These are phyloP conservation scores for Yarrowia sp. DNA, from an alignment of 805 yeast genomes.

Conservation along the genomic window DNA sequence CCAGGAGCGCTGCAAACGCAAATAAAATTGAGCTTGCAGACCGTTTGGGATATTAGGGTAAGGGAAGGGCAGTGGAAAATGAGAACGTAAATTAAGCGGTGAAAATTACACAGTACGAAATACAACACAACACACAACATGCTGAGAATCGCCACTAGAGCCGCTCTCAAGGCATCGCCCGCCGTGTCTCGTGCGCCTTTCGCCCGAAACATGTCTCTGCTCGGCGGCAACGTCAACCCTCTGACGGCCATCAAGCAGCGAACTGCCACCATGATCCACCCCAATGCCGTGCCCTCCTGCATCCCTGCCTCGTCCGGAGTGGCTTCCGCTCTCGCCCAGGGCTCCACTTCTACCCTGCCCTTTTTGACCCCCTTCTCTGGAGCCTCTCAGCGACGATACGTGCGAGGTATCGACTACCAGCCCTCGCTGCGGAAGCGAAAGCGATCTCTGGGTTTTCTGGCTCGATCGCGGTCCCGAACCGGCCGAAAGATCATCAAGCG, in stretches of 20 bases:
- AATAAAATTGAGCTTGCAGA: constrained; percentile 9
- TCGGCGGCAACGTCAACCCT: constrained; percentile 14
- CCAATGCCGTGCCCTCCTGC: constrained; percentile 20
- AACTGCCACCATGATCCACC: constrained; percentile 23
- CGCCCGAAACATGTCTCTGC: constrained; percentile 1
- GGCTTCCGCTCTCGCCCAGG: constrained; percentile 20
- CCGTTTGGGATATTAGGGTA: neutral
- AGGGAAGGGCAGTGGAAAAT: neutral
- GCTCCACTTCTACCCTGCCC: constrained; percentile 11
- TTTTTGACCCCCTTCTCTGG: constrained; percentile 21
- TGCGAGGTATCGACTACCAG: constrained; percentile 93
- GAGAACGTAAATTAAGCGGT: too few species aligned
- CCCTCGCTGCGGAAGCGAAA: constrained; percentile 89
- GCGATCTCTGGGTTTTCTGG: constrained; percentile 84
- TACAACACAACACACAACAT: neutral
- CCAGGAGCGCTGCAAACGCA: neutral
- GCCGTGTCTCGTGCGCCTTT: neutral
- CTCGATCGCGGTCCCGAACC: constrained; percentile 67
- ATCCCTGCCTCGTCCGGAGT: constrained; percentile 17
- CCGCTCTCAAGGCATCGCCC: neutral
- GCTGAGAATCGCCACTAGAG: constrained; percentile 4
- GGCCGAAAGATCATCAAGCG: constrained; percentile 78
- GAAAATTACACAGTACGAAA: neutral
- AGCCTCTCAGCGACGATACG: constrained; percentile 60
- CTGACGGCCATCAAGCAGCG: constrained; percentile 21